A percentile compares a stretch with the other conserved stretches of the same genome.
phyloP scores from a whole-genome alignment of 176 grass and related monocot species.

The Eremochloa ophiuroides region DNA sequence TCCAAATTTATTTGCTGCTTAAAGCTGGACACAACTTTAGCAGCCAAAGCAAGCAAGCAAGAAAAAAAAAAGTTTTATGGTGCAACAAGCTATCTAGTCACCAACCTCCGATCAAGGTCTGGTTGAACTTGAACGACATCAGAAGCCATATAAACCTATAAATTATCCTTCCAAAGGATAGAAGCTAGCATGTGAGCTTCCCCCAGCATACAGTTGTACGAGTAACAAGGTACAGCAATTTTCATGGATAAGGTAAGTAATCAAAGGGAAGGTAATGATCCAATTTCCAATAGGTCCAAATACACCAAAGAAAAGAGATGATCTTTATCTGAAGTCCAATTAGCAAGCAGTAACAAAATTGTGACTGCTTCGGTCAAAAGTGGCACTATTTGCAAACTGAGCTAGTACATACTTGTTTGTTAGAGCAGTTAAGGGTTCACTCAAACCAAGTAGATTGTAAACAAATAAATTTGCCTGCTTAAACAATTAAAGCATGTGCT shows the following conservation, averaged over 20 bases:
- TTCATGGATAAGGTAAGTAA: not conserved
- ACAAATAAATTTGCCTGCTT: not conserved
- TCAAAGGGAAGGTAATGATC: not conserved
- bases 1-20: not conserved
- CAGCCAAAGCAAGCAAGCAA: not conserved
- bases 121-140: not conserved
- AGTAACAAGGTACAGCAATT: not conserved
- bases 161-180: not conserved
- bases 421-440: not conserved
- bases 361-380: slow-evolving; percentile 1
- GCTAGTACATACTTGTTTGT: not conserved
- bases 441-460: slow-evolving; percentile 1
- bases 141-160: not conserved
- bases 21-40: not conserved
- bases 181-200: not conserved
- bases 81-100: not conserved
- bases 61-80: not conserved
- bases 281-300: too few relatives aligned
- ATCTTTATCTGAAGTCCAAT: not conserved
- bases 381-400: not conserved
- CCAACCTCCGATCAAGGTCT: not conserved
- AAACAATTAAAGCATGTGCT: not conserved
- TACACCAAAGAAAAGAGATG: not conserved
- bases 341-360: not conserved
- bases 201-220: not conserved